Percentiles rank a stretch among this genome's conserved stretches.
phyloP scores from a whole-genome alignment of 2,329 filamentous ascomycete genomes.

The Colletotrichum tabaci region DNA sequence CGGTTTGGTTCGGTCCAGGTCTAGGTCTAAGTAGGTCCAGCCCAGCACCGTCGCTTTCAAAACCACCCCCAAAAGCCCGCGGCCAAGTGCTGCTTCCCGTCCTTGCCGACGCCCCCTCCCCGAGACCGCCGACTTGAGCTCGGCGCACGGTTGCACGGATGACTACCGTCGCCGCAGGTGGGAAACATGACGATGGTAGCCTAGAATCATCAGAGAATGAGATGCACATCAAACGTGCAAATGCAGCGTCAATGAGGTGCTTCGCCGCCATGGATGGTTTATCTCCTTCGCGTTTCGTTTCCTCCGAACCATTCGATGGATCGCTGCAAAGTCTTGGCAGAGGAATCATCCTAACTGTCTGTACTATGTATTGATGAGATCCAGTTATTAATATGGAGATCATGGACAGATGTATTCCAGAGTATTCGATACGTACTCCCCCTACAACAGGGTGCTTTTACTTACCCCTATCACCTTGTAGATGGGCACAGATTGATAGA shows the following conservation, averaged over 20 bases:
- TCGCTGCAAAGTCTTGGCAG: constrained; percentile 29
- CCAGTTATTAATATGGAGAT: constrained; percentile 12
- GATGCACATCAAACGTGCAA: background rate
- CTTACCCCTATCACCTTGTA: too few relatives aligned
- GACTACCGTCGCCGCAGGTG: background rate
- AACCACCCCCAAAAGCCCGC: background rate
- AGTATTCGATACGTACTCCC: constrained; percentile 12
- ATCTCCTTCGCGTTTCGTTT: constrained; percentile 17
- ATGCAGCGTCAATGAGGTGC: background rate
- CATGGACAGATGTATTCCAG: constrained; percentile 14
- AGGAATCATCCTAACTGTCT: constrained; percentile 20
- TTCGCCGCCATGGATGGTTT: constrained; percentile 2
- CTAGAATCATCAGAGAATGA: background rate
- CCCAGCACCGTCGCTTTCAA: constrained; percentile 12
- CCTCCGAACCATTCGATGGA: constrained; percentile 29
- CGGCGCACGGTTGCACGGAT: constrained; percentile 16
- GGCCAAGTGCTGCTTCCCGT: background rate
- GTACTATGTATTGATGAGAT: constrained; percentile 9
- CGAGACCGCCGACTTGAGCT: constrained; percentile 26
- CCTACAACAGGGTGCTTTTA: too few relatives aligned
- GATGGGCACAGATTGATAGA: too few relatives aligned
- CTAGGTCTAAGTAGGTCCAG: background rate
- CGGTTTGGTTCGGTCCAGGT: too few relatives aligned
- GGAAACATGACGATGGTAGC: constrained; percentile 6
- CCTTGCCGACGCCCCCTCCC: constrained; percentile 27